Evolutionary conservation across 2,329 filamentous ascomycete genomes (phyloP).

Genomic region (Talaromyces pinophilus): DNA sequence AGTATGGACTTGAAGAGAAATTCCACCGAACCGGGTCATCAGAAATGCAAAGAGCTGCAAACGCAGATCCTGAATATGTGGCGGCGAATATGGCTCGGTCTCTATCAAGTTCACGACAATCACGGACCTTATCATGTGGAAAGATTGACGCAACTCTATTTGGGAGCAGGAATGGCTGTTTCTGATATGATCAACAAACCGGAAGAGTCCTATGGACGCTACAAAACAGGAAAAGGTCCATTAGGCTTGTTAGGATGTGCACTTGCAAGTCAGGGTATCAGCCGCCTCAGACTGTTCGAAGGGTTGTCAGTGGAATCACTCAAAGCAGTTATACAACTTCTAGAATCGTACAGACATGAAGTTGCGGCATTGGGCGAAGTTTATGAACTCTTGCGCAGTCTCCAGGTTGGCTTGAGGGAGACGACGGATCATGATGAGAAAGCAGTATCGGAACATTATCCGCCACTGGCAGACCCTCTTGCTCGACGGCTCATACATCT

Average conservation of each 20-base stretch:
- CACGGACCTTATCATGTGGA: constrained; percentile 25
- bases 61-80: constrained; percentile 26
- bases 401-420: constrained; percentile 25
- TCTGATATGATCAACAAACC: constrained; percentile 3
- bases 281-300: constrained; percentile 28
- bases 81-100: constrained; percentile 28
- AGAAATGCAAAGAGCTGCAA: constrained; percentile 24
- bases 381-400: constrained; percentile 25
- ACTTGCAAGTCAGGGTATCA: constrained; percentile 26
- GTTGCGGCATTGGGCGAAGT: constrained; percentile 25
- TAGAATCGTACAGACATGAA: constrained; percentile 29
- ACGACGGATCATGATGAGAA: constrained; percentile 17
- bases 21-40: not conserved
- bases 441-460: constrained; percentile 22
- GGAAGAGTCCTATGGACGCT: constrained; percentile 1
- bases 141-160: constrained; percentile 26
- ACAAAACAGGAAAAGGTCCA: constrained; percentile 11
- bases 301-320: constrained; percentile 26
- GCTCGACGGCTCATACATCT: constrained; percentile 25
- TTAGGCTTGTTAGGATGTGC: constrained; percentile 23
- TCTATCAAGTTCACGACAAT: constrained; percentile 27
- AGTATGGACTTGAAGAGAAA: constrained; percentile 12
- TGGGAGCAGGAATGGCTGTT: constrained; percentile 26
- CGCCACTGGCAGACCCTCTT: constrained; percentile 26
- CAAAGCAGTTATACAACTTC: constrained; percentile 26